Percentiles rank a stretch among this genome's conserved stretches.
Conservation (phyloP, 2,329 filamentous ascomycete genomes). For the Didymellaceae sp. region DNA sequence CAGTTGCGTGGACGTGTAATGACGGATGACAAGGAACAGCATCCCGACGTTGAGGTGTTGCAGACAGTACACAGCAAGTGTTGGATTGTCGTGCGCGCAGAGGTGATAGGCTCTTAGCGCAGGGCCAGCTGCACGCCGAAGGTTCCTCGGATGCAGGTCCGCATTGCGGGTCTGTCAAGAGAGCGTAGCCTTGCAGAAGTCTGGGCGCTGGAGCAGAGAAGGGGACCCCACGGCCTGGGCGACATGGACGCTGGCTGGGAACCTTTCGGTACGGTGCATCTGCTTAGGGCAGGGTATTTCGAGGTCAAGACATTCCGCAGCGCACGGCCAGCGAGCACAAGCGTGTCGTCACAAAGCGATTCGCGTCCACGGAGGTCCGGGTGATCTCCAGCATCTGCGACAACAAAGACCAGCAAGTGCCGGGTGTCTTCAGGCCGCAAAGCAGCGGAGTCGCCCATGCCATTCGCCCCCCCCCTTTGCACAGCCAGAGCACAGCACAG, state of each 20-base stretch:
- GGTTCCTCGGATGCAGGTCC: constrained; percentile 17
- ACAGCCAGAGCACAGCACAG: constrained; percentile 17
- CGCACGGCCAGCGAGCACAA: constrained; percentile 15
- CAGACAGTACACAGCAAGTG: constrained; percentile 3
- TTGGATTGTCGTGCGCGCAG: constrained; percentile 8
- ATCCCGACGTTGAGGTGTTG: background rate
- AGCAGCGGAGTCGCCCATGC: constrained; percentile 7
- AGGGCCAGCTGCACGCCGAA: constrained; percentile 6
- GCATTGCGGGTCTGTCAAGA: constrained; percentile 13
- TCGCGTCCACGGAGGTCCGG: constrained; percentile 8
- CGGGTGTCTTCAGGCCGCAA: constrained; percentile 11
- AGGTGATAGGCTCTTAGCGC: constrained; percentile 8
- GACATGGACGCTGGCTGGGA: background rate
- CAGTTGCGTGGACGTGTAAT: constrained; percentile 8
- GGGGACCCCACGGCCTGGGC: constrained; percentile 13
- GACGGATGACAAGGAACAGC: constrained; percentile 8
- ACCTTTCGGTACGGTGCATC: background rate
- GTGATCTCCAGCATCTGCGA: constrained; percentile 13
- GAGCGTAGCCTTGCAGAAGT: constrained; percentile 20
- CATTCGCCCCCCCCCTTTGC: constrained; percentile 18
- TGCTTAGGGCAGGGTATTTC: constrained; percentile 1
- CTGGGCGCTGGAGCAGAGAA: constrained; percentile 2
- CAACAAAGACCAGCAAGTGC: constrained; percentile 12
- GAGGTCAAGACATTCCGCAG: constrained; percentile 10
- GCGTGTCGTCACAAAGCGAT: constrained; percentile 15